Evolutionary conservation across 371 early-diverging fungal species (phyloP).

Genomic region (Apophysomyces elegans): DNA sequence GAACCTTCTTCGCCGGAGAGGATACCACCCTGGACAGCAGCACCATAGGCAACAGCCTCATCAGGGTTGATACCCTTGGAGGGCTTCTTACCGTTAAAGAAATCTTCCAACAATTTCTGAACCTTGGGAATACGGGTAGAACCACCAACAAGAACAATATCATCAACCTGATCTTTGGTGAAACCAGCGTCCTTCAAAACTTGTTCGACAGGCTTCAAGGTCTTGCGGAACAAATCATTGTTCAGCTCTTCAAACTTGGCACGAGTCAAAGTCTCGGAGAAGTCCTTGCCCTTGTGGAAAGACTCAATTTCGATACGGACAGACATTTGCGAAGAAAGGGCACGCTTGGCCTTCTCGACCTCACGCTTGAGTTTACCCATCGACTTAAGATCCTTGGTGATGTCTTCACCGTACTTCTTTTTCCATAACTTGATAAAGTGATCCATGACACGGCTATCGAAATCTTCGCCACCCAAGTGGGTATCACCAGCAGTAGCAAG

Average conservation of each 20-base stretch:
- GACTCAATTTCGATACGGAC: constrained; percentile 82
- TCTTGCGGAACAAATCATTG: constrained; percentile 90
- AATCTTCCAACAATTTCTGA: constrained; percentile 87
- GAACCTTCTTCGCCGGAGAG: constrained; percentile 87
- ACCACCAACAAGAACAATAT: constrained; percentile 99
- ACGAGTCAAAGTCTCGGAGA: constrained; percentile 95
- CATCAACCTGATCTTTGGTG: constrained; percentile 86
- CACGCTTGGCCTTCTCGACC: constrained; percentile 90
- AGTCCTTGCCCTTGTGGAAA: constrained; percentile 98
- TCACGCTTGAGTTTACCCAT: constrained; percentile 89
- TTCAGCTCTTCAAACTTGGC: constrained; percentile 95
- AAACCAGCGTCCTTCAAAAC: constrained; percentile 97
- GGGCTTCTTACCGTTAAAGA: constrained; percentile 94
- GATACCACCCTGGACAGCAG: constrained; percentile 99
- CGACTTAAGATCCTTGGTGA: constrained; percentile 74
- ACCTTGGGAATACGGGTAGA: constrained; percentile 99
- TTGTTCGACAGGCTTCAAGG: constrained; percentile 96
- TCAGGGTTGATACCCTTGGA: constrained; percentile 98
- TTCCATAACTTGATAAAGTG: constrained; percentile 79
- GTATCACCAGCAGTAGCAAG: constrained; percentile 98
- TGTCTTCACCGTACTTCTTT: constrained; percentile 76
- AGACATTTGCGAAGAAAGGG: constrained; percentile 84
- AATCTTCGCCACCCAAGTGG: constrained; percentile 98
- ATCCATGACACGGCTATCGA: constrained; percentile 87
- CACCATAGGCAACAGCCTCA: constrained; percentile 99